Evolutionary conservation across 306 rosid genomes (phyloP).

Genomic region (Citrullus mucosospermus): DNA sequence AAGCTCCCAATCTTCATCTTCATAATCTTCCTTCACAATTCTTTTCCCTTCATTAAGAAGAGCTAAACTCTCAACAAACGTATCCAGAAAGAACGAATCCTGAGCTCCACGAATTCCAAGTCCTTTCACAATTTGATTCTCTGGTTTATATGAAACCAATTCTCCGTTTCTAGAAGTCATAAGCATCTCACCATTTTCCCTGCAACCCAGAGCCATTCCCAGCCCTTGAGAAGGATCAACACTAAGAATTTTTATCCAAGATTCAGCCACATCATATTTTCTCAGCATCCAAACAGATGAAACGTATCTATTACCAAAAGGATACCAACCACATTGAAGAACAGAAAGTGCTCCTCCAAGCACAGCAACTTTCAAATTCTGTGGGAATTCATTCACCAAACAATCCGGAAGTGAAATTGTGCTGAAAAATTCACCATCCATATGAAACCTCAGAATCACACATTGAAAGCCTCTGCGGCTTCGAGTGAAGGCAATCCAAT

Average conservation of each 20-base stretch:
- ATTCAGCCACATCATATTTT: background rate
- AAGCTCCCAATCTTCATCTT: background rate
- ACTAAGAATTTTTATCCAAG: conserved; percentile 5
- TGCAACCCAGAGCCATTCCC: conserved; percentile 6
- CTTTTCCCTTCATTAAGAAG: conserved; percentile 6
- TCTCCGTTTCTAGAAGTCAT: conserved; percentile 14
- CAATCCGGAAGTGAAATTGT: background rate
- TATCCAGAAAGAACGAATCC: conserved; percentile 9
- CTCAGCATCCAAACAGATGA: conserved; percentile 14
- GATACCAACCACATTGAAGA: conserved; percentile 15
- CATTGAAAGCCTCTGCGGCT: conserved; percentile 1
- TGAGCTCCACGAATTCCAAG: conserved; percentile 12
- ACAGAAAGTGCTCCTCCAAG: conserved; percentile 14
- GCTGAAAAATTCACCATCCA: background rate
- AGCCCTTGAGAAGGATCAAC: conserved; percentile 11
- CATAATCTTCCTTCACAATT: background rate
- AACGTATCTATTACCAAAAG: conserved; percentile 7
- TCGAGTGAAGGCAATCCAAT: conserved; percentile 7
- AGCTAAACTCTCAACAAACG: conserved; percentile 11
- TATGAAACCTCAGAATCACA: conserved; percentile 7
- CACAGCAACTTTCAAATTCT: conserved; percentile 7
- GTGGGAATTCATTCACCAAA: conserved; percentile 8
- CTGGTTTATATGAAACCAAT: conserved; percentile 7
- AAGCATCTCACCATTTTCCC: conserved; percentile 8
- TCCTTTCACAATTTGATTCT: conserved; percentile 3